Evolutionary conservation across 352 stramenopile species (phyloP), one percentile per base, ranked within the genome.

Genomic region (Aphanomyces stellatus): DNA sequence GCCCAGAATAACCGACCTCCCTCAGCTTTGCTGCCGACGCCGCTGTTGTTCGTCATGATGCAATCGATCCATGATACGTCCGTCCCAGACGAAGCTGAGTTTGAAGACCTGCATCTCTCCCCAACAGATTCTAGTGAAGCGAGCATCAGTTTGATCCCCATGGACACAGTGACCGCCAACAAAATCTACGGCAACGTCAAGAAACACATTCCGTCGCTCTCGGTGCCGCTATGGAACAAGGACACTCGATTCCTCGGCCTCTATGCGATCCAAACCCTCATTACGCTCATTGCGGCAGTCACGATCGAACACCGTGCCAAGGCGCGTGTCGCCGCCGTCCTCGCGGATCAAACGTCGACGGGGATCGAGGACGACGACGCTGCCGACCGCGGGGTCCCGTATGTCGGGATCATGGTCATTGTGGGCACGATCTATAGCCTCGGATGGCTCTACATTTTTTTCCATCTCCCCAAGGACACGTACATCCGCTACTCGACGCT

Each of bases 401-500:
- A 67, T 25, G 46, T 67, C 33, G 60, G 60, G 6, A 25, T 24
- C 19, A 67, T 67, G 60, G 60, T 67, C n/a, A 37, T 67, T 30
- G 60, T 59, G 17, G 60, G 60, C 22, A 53, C 60, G 41, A 27
- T 53, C 25, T 67, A 67, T 31, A 57, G 42, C 33, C 19, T 67
- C 6, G 5, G n/a, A 24, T 67, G 43, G 60, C 22, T 67, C 17
- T 48, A 11, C 22, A 19, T 67, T 8, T 67, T 67, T 40, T 67
- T 67, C 25, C 17, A 24, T n/a, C n/a, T 46, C 5, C 60, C 60
- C 25, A 67, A 59, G 41, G 60, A 59, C 5, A 22, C 57, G 3
- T 67, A 59, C 49, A 67, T 67, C 34, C 60, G 60, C 27, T n/a
- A 57, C 24, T 67, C 60, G 11, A 67, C 60, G 60, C 51, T 46